Percentiles rank a stretch among this genome's conserved stretches.
phyloP scores from a whole-genome alignment of 23 red algal species.

The Gracilaria gracilis region DNA sequence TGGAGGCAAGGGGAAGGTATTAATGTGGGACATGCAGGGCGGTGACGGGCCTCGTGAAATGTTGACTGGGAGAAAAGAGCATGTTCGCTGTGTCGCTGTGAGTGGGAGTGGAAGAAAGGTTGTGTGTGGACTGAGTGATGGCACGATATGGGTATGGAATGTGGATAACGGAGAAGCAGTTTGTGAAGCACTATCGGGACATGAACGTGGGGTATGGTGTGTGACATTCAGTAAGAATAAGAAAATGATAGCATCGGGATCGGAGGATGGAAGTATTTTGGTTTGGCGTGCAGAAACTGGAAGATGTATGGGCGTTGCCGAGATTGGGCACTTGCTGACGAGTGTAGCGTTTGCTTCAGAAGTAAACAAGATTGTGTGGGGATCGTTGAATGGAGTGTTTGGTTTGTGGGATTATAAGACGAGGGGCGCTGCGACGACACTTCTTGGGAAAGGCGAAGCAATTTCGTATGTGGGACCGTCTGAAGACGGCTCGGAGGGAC shows the following conservation, averaged over 20 bases:
- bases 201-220: not conserved
- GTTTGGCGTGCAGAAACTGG: not conserved
- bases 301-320: not conserved
- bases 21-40: not conserved
- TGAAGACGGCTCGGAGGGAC: not conserved
- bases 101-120: not conserved
- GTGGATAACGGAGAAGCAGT: not conserved
- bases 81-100: not conserved
- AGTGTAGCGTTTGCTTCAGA: not conserved
- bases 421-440: not conserved
- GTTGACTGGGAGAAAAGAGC: not conserved
- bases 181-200: not conserved
- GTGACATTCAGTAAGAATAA: not conserved
- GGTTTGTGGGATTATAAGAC: not conserved
- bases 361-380: not conserved
- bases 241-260: not conserved
- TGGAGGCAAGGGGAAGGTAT: not conserved
- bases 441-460: not conserved
- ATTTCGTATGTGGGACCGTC: not conserved
- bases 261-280: not conserved
- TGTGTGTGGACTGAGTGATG: not conserved
- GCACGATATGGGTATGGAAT: slow-evolving; percentile 16
- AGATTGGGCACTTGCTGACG: not conserved
- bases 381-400: not conserved
- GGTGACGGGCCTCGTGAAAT: not conserved